Evolutionary conservation across 208 protist genomes (phyloP), one percentile per base, ranked within the genome.

Genomic region (Leishmania amazonensis): DNA sequence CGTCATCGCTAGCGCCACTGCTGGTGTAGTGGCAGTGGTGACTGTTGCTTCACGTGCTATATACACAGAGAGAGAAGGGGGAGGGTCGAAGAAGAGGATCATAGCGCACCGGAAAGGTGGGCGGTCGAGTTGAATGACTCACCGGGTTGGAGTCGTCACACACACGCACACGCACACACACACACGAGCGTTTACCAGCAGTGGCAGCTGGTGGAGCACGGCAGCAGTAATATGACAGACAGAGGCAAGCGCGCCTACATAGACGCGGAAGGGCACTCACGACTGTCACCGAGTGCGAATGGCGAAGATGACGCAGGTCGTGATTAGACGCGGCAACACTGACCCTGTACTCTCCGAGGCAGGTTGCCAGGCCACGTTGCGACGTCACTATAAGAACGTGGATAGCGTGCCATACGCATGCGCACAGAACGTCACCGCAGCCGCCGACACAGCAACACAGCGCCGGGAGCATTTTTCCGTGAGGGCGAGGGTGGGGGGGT

Each of bases 1-100:
- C 40, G 57, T 24, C 45, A 76, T 76, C 9, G 70, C 42, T 74
- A 74, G 70, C 0, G 45, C 21, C 70, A 53, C 40, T 74, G 73
- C 35, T 76, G 28, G 2, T 40, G 28, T 57, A 28, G 73, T 6
- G 4, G 47, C 24, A 21, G 51, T 35, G 7, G 51, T 21, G 13
- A 1, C 45, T 31, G 51, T n/a, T 62, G n/a, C 51, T 76, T 57
- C 40, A 40, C 47, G 1, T 58, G n/a, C 19, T 64, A 7, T 11
- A 6, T 64, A 7, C 3, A 6, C 17, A 17, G 19, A 28, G n/a
- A n/a, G 35, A 60, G 73, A 58, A 54, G 45, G 19, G 53, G 74
- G 28, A 4, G 38, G 21, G 31, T 38, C 19, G 54, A 19, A 31
- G 47, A 58, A 51, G 74, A 64, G 74, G 17, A 35, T 42, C 31